A percentile compares a stretch with the other conserved stretches of the same genome.
Evolutionary conservation across 371 early-diverging fungal genomes (phyloP).

Genomic region (Polyrhizophydium stewartii): DNA sequence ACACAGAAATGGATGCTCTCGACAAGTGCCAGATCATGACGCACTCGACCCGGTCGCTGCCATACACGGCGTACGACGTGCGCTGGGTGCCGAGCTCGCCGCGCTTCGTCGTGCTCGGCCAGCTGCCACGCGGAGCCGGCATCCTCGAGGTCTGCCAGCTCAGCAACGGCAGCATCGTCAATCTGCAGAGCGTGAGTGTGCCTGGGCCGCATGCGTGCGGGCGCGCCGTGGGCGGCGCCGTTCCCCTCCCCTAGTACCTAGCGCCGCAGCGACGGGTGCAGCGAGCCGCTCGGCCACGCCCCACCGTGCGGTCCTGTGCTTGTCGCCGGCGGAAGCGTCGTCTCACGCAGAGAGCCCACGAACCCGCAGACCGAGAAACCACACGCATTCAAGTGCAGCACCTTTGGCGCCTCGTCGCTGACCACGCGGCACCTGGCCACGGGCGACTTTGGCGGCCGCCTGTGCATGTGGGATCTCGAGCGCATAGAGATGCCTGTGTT

Average conservation of each 20-base stretch:
- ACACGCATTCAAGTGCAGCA: conserved; percentile 60
- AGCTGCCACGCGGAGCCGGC: conserved; percentile 62
- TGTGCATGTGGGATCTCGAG: conserved; percentile 70
- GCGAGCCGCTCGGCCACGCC: too few species aligned
- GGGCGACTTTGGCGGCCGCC: conserved; percentile 70
- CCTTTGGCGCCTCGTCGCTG: conserved; percentile 58
- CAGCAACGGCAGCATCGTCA: conserved; percentile 38
- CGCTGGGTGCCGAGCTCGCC: conserved; percentile 72
- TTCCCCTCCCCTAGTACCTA: too few species aligned
- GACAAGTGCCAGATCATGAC: conserved; percentile 43
- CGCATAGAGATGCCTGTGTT: conserved; percentile 57
- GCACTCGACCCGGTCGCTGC: conserved; percentile 32
- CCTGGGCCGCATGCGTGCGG: too few species aligned
- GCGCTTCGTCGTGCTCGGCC: conserved; percentile 65
- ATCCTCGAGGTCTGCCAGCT: conserved; percentile 58
- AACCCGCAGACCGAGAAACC: conserved; percentile 43
- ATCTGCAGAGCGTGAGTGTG: conserved; percentile 43
- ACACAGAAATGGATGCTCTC: conserved; percentile 1
- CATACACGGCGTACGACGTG: conserved; percentile 46
- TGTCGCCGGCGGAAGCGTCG: too few species aligned
- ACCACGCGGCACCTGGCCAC: conserved; percentile 60
- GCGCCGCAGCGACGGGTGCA: too few species aligned
- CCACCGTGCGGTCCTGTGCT: too few species aligned
- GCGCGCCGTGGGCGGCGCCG: too few species aligned
- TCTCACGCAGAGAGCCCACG: too few species aligned